These are phyloP conservation scores for Plectosphaerella sp. DNA, from an alignment of 2,329 filamentous ascomycete genomes.

Conservation along the genomic window DNA sequence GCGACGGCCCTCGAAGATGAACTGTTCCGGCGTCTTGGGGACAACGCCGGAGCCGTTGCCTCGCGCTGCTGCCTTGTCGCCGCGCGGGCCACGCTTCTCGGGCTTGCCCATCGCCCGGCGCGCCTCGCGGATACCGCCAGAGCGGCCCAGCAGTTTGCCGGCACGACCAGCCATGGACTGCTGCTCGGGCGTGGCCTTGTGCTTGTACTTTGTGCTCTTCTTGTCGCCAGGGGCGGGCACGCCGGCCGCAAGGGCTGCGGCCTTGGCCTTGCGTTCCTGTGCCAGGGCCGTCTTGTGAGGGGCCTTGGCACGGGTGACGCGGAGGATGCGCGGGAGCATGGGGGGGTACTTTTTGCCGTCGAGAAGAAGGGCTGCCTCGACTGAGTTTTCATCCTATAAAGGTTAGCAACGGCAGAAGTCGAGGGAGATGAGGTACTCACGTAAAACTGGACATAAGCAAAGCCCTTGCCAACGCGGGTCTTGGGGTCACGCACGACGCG, in stretches of 20 bases:
- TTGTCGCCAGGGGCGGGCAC: slow-evolving; percentile 22
- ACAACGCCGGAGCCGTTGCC: slow-evolving; percentile 15
- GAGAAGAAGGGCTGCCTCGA: slow-evolving; percentile 85
- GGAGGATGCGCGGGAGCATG: slow-evolving; percentile 82
- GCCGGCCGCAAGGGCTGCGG: slow-evolving; percentile 19
- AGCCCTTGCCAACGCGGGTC: slow-evolving; percentile 91
- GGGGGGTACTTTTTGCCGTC: slow-evolving; percentile 92
- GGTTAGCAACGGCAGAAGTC: slow-evolving; percentile 4
- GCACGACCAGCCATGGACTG: slow-evolving; percentile 70
- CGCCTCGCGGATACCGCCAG: slow-evolving; percentile 48
- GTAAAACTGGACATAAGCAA: slow-evolving; percentile 95
- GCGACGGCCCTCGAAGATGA: slow-evolving; percentile 79
- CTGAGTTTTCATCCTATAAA: slow-evolving; percentile 68
- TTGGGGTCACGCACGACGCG: slow-evolving; percentile 84
- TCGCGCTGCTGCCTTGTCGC: neutral
- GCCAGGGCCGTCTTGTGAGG: slow-evolving; percentile 54
- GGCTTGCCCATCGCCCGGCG: slow-evolving; percentile 17
- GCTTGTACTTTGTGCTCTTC: slow-evolving; percentile 54
- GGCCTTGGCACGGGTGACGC: slow-evolving; percentile 82
- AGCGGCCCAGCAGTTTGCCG: slow-evolving; percentile 67
- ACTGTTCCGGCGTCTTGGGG: slow-evolving; percentile 57
- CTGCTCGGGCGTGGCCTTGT: slow-evolving; percentile 66
- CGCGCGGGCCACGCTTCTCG: slow-evolving; percentile 13
- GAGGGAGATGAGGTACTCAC: slow-evolving; percentile 31
- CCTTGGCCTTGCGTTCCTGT: slow-evolving; percentile 40